Base-by-base conservation (phyloP, 352 stramenopile genomes). In the Phytophthora capsici region DNA sequence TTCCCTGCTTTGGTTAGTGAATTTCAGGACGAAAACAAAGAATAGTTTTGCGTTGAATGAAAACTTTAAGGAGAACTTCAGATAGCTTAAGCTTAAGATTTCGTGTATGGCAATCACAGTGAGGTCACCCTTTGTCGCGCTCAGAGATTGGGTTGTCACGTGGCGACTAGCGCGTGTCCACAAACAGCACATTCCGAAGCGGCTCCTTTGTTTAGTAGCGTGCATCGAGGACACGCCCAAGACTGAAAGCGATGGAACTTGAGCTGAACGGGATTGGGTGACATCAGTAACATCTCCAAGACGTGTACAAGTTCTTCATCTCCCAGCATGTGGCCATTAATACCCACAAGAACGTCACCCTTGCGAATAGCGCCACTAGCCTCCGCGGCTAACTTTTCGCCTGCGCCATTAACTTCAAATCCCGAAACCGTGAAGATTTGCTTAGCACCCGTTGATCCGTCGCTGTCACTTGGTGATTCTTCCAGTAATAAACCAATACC, bases 161-260 rank as follows among this genome's bases (percentile, higher is more conserved):
- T n/a, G n/a, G n/a, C n/a, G n/a, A n/a, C n/a, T n/a, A n/a, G n/a
- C n/a, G 25, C 57, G 38, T 85, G 57, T 3, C 76, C 82, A 46
- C 87, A 95, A 14, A 75, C 87, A 5, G 63, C 80, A 52, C 85
- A 95, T 12, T 38, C 59, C 2, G 63, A 49, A 25, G 66, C 70
- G 10, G 62, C 66, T 0, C 52, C 20, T 17, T 81, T 59, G 56
- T 95, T 95, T 10, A 88, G 49, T 3, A 95, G 77, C n/a, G 87
- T 95, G 60, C 87, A 95, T 4, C 74, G 75, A 52, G 77, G 72
- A 71, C 87, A 95, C 32, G 77, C 56, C 87, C 87, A 95, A 13
- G 74, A 59, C 43, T 86, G 65, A 12, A 76, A 63, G 34, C 85
- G 84, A 54, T 85, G 69, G 50, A 95, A 93, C 20, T 66, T 73